Percentiles rank a stretch among this genome's conserved stretches.
These are phyloP conservation scores for Naegleria fowleri DNA, from an alignment of 208 protist species.

Conservation along the genomic window DNA sequence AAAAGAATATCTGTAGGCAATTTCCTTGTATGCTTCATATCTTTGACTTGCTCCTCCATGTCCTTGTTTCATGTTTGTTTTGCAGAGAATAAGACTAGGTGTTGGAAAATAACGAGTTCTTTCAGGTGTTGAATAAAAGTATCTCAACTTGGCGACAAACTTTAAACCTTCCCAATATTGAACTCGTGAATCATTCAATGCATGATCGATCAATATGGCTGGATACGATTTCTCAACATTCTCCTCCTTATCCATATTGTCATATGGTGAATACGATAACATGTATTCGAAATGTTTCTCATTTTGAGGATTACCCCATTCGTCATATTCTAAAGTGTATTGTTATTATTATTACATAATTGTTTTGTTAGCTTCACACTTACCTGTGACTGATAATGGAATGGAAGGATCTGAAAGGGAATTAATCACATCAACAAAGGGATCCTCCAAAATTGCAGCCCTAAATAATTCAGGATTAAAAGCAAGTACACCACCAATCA, in stretches of 20 bases:
- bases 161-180: slow-evolving; percentile 49
- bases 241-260: slow-evolving; percentile 59
- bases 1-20: background rate
- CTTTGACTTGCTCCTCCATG: slow-evolving; percentile 35
- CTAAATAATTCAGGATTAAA: slow-evolving; percentile 76
- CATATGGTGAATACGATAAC: slow-evolving; percentile 80
- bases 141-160: slow-evolving; percentile 22
- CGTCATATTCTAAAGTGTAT: slow-evolving; percentile 56
- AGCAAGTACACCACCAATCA: slow-evolving; percentile 82
- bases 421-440: slow-evolving; percentile 86
- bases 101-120: background rate
- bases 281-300: slow-evolving; percentile 86
- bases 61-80: slow-evolving; percentile 39
- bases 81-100: slow-evolving; percentile 8
- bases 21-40: background rate
- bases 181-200: slow-evolving; percentile 44
- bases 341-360: background rate
- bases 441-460: slow-evolving; percentile 66
- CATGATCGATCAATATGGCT: slow-evolving; percentile 24
- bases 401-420: slow-evolving; percentile 84
- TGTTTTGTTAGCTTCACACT: slow-evolving; percentile 40
- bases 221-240: slow-evolving; percentile 30
- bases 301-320: slow-evolving; percentile 90
- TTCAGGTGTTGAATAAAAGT: background rate
- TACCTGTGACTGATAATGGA: slow-evolving; percentile 64